Evolutionary conservation across 768 basidiomycete species (phyloP), one percentile per base, ranked within the genome.

Genomic region (Boletus vinaceobasis): DNA sequence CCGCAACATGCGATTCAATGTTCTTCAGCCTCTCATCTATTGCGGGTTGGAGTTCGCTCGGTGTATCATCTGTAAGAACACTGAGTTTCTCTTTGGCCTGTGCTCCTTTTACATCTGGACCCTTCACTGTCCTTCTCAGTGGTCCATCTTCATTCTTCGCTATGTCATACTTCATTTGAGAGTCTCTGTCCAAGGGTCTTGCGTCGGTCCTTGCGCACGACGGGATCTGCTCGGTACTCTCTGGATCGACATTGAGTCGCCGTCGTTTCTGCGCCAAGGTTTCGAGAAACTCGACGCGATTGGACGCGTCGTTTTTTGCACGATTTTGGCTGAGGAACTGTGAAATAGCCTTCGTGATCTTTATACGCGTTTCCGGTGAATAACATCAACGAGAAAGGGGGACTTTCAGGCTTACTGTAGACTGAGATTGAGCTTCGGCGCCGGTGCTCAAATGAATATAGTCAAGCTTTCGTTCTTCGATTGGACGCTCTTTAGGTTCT

Each of bases 161-260:
- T 57, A 93, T 87, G 66, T 93, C 90, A 59, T 91, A 92, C 66
- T 88, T 88, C 77, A 92, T 90, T 63, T 92, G 90, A 1, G 82
- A 73, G 52, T 90, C 87, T 37, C 90, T 75, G 66, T 92, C 82
- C 32, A 89, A 71, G 0, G 78, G 73, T 64, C 83, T 88, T 35
- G 88, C 85, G 55, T 90, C 87, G 4, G 82, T 80, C 9, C 90
- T 82, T 13, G 90, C 90, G 60, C 89, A 92, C 4, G 88, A 87
- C 15, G 77, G 67, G 21, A 67, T 61, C 9, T 63, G 53, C 11
- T 67, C 71, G 3, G 76, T 61, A 7, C 69, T 59, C 23, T 66
- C 71, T 14, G 68, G 68, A 21, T 72, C 73, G 37, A 70, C 62
- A n/a, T 70, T 67, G 7, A 79, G 60, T 26, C 74, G 74, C 45